Evolutionary conservation across 2,329 filamentous ascomycete genomes (phyloP), one percentile per base, ranked within the genome.

Genomic region (Metarhizium rileyi): DNA sequence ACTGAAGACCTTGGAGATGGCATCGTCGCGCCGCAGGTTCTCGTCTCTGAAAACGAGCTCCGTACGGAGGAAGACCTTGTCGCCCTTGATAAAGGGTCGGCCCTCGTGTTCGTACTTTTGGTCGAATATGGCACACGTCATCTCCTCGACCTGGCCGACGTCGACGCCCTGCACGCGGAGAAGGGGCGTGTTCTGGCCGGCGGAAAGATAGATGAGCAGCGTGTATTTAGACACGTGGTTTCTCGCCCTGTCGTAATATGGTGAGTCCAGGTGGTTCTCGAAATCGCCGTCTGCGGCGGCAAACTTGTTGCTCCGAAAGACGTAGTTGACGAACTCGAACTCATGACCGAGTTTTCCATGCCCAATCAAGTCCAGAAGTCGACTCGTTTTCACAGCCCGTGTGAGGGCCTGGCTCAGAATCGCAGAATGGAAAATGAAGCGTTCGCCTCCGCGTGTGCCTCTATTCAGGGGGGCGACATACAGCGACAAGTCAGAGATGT

Each of bases 81-180:
- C 23, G 10, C 28, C 45, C 10, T 38, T 14, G n/a, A 36, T 5
- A 16, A 36, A 47, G 3, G 45, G 45, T 10, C 45, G 35, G 22
- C 45, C 45, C 25, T 47, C 45, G 38, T 47, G 45, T 25, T 47
- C 45, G 23, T 26, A 38, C 18, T 22, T 40, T 36, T 47, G 45
- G 33, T 47, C 45, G 16, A 47, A 47, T 26, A 47, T 47, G 8
- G 40, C 45, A 22, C 45, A 47, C 10, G 45, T 40, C 45, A 47
- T 38, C n/a, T 47, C 45, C 25, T 36, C 33, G 9, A 47, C 38
- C 16, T 16, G 14, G 38, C 40, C 16, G 4, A 47, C n/a, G 6
- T 47, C 23, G 16, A 38, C 33, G 23, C 40, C 20, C 12, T 27
- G 10, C 3, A 47, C 45, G 18, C 45, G 45, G n/a, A 47, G 33